Base-by-base conservation (phyloP, 106 monocot species). In the Dendrobium nobile region DNA sequence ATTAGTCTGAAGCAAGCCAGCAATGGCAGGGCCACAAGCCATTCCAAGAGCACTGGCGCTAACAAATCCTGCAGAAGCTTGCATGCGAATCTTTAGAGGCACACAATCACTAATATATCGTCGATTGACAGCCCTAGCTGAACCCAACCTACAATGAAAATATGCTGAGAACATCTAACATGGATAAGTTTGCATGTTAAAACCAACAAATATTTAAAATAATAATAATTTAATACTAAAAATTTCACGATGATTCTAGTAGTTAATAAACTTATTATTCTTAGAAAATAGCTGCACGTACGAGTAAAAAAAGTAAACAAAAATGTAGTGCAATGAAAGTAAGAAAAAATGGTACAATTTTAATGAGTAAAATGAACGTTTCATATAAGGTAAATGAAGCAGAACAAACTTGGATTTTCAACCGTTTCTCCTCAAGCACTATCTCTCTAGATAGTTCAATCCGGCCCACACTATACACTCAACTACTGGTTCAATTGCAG, bases 31-130 rank as follows among this genome's bases (percentile, higher is more conserved):
- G 77, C 99, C 99, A 88, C 93, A 95, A 80, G 99, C 99, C 99
- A 99, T 99, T 83, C 99, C 99, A 81, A 99, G 95, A 79, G 99
- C 99, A 91, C 95, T 95, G 20, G 99, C 93, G 82, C 92, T 95
- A 75, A 99, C 99, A 93, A 99, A 99, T 67, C 88, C 95, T 56
- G 99, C 99, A 73, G 99, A 99, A 80, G 99, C 99, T 86, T 99
- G 87, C 85, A 99, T 88, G 11, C 95, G 89, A 75, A 90, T 87
- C 82, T 93, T 95, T 55, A 84, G 78, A 75, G 99, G 95, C 19
- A 99, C 99, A 84, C 99, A 95, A 58, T 99, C 99, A 82, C 95
- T 95, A 83, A 99, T 99, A 75, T 99, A 99, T 15, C 99, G 84
- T 9, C 99, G 88, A 56, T 99, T 99, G 28, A 99, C 93, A 84